Conservation (phyloP, 2,329 filamentous ascomycete genomes). For the Ascochyta koolunga region DNA sequence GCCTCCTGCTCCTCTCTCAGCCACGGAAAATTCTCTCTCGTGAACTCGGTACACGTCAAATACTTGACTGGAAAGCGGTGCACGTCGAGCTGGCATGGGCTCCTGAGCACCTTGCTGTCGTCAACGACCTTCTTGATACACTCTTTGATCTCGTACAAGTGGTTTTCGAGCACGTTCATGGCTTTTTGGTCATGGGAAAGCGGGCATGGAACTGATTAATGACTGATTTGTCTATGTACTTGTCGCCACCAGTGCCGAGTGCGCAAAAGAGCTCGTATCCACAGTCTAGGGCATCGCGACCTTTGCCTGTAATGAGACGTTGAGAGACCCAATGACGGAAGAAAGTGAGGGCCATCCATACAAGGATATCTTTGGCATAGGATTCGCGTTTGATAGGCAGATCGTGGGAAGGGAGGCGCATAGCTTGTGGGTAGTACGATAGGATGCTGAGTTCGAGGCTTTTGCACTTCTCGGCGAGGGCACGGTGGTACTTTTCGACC, state of each 20-base stretch:
- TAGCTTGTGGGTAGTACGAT: constrained; percentile 35
- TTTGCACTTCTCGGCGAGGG: constrained; percentile 33
- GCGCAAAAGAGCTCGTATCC: constrained; percentile 54
- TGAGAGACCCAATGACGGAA: constrained; percentile 57
- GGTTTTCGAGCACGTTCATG: constrained; percentile 50
- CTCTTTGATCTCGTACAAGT: constrained; percentile 51
- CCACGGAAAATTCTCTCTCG: constrained; percentile 52
- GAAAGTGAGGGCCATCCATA: constrained; percentile 57
- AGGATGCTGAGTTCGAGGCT: constrained; percentile 35
- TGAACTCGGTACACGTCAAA: constrained; percentile 54
- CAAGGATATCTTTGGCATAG: constrained; percentile 57
- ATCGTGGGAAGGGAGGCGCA: constrained; percentile 32
- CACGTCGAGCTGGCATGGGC: constrained; percentile 49
- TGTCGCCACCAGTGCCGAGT: constrained; percentile 49
- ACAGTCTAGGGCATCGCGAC: constrained; percentile 50
- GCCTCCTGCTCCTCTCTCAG: constrained; percentile 17
- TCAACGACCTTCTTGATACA: constrained; percentile 50
- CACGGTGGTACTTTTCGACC: constrained; percentile 39
- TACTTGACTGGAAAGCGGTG: constrained; percentile 47
- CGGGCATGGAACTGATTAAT: constrained; percentile 48
- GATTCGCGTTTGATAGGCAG: constrained; percentile 49
- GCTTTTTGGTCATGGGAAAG: constrained; percentile 55
- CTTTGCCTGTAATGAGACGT: constrained; percentile 48
- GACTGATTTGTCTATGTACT: constrained; percentile 52
- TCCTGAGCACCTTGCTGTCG: constrained; percentile 46